Evolutionary conservation across 768 basidiomycete species (phyloP), one percentile per base, ranked within the genome.

Genomic region (Candolleomyces aberdarensis): DNA sequence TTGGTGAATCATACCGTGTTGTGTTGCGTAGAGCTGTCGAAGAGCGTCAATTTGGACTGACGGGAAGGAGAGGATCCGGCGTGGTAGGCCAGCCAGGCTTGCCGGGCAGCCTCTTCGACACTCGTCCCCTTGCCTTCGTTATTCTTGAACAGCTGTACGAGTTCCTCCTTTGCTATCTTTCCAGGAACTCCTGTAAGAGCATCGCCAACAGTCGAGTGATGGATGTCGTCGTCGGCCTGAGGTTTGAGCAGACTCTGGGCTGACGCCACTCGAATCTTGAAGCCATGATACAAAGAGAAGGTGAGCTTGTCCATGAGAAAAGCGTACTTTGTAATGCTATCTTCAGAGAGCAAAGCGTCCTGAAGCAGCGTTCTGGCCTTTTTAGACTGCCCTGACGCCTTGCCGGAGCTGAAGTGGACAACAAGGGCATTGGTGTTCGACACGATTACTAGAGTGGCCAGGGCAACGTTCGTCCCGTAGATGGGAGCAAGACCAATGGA

Each of bases 241-340:
- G 47, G 29, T 9, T 29, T 17, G 31, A 41, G n/a, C 8, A 56
- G 51, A 20, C 55, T 56, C 26, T 56, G 32, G 0, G 69, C 82
- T 13, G 58, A 58, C 13, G 53, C 57, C 13, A 82, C 72, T 9
- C 66, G 68, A 10, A 81, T 55, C 0, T 66, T 71, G 7, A 75
- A 50, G 58, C 85, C 83, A 9, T 67, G 49, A 64, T 71, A 73
- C 15, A 86, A 63, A 1, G 80, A 70, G 4, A 74, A 61, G 0
- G 76, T 72, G 0, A 85, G 64, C 43, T 70, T 72, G 62, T 84
- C 83, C 81, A 83, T 80, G 39, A 69, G 67, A 49, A 85, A 81
- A 0, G 77, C 75, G 52, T 73, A 69, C 60, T 80, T 83, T 15
- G 58, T 64, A 29, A 70, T 57, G 2, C 62, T 36, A 0, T 66